Base-by-base conservation (phyloP, 371 early-diverging fungal species). In the Mucor velutinosus region DNA sequence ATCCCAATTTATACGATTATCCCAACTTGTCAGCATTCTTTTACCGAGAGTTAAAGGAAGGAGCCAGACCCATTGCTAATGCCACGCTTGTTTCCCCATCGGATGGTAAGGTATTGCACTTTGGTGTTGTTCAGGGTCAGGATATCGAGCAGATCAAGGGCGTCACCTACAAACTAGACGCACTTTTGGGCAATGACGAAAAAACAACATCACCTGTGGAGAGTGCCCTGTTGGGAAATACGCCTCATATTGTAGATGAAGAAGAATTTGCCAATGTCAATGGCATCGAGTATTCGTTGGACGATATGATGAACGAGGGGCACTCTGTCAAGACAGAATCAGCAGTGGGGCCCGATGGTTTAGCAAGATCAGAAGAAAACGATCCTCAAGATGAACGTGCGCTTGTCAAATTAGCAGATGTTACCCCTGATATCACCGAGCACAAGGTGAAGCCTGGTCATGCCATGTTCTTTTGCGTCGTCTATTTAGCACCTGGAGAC, bases 401-500 rank as follows among this genome's bases (percentile, higher is more conserved):
- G 4, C 41, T 75, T 37, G 64, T 69, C 29, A 70, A 65, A 49
- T 43, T 75, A 63, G 74, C 60, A 53, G 59, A 76, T 56, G 53
- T 74, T 63, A 51, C 68, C 43, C 60, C 60, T 55, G 59, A 73
- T 68, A 41, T 73, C n/a, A 67, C 70, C 5, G 76, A 79, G 51
- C 74, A 81, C 51, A 74, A 74, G 32, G 71, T 90, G 49, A 85
- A 86, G 25, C 84, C 87, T 41, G 92, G 92, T 58, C 88, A 95
- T 69, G 77, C 80, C 12, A 83, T 98, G 55, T 96, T 86, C 72
- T 97, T 91, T 70, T 89, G 90, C 70, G 97, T 97, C 10, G 89
- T 99, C 17, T 99, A 99, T 73, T 80, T 99, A 56, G 96, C 97
- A 0, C 99, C 99, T 2, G 99, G 99, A 1, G 98, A 98, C 73